phyloP scores from a whole-genome alignment of 768 basidiomycete genomes.

The Mycena haematopus region DNA sequence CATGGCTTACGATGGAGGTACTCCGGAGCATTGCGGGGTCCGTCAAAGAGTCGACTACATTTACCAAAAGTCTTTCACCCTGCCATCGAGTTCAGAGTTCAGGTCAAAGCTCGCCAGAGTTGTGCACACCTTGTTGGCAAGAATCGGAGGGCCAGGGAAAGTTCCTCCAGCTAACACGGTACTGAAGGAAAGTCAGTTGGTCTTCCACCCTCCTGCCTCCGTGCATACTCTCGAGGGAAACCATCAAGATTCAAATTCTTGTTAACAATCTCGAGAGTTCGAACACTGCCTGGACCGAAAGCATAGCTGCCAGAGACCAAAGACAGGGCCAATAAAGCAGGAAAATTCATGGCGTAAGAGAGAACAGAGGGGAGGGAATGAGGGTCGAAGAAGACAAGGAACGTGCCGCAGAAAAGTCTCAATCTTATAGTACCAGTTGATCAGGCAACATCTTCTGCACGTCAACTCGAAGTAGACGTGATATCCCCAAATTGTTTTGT shows the following conservation, averaged over 20 bases:
- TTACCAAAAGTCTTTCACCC: conserved; percentile 42
- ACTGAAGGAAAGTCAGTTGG: conserved; percentile 29
- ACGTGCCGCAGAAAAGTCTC: no score
- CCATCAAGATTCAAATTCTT: conserved; percentile 45
- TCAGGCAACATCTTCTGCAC: background rate
- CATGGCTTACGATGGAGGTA: conserved; percentile 44
- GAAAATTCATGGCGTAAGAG: background rate
- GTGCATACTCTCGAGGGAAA: conserved; percentile 31
- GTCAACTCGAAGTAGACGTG: no score
- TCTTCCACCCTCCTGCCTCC: background rate
- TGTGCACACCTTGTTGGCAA: conserved; percentile 39
- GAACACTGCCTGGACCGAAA: background rate
- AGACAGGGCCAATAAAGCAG: conserved; percentile 4
- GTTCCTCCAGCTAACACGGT: conserved; percentile 46
- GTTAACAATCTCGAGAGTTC: conserved; percentile 36
- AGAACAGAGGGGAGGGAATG: background rate
- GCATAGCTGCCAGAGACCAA: conserved; percentile 10
- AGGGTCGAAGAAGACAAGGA: background rate
- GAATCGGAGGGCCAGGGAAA: conserved; percentile 48
- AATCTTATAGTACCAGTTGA: background rate
- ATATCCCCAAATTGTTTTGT: no score
- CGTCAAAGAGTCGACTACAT: conserved; percentile 45
- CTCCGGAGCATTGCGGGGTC: conserved; percentile 45
- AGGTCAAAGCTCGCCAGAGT: background rate
- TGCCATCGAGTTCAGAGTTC: conserved; percentile 3